A percentile compares a stretch with the other conserved stretches of the same genome.
Conservation (phyloP, 2,329 filamentous ascomycete genomes). For the Botrytis galanthina region DNA sequence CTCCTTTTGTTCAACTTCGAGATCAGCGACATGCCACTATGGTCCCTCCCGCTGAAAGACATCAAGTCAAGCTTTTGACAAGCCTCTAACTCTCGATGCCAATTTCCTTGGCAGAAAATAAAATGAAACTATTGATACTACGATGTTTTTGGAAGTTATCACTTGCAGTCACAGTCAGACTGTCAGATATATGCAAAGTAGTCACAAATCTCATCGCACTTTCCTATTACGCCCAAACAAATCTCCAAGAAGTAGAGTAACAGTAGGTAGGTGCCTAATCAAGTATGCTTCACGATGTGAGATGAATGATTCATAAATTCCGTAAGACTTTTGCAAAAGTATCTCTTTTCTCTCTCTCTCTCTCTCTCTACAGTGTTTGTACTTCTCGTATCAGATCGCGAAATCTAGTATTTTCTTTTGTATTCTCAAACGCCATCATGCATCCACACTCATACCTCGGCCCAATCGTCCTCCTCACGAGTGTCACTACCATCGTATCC, state of each 20-base stretch:
- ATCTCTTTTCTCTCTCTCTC: background rate
- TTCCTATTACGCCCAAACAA: background rate
- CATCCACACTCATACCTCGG: background rate
- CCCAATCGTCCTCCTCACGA: background rate
- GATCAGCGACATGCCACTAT: background rate
- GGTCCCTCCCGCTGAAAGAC: background rate
- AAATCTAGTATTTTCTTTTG: background rate
- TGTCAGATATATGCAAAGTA: background rate
- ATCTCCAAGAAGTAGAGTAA: background rate
- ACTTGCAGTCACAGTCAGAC: background rate
- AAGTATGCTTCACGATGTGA: background rate
- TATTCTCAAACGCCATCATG: background rate
- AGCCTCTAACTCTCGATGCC: background rate
- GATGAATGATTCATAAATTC: background rate
- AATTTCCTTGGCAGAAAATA: slow-evolving; percentile 5
- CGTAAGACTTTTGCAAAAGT: background rate
- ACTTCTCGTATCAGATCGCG: background rate
- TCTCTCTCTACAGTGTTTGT: background rate
- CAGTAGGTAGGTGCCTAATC: background rate
- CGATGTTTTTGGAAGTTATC: background rate
- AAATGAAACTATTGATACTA: background rate
- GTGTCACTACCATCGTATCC: background rate
- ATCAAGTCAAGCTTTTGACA: slow-evolving; percentile 18
- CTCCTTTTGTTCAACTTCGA: background rate
- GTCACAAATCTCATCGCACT: background rate